These are phyloP conservation scores for Mycena pura DNA, from an alignment of 768 basidiomycete genomes.

Conservation along the genomic window DNA sequence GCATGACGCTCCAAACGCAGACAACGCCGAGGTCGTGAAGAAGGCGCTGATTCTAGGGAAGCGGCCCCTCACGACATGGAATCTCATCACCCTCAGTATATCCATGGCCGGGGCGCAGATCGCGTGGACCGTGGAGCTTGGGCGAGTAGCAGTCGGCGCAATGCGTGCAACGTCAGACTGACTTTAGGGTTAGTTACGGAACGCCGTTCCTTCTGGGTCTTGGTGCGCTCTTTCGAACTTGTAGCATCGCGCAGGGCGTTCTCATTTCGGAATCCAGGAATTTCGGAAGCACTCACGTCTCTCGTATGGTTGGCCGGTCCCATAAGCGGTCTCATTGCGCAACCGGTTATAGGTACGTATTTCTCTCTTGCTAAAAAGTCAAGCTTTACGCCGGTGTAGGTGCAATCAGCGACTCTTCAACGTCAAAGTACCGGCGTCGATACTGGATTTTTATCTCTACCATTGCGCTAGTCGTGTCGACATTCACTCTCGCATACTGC, in stretches of 20 bases:
- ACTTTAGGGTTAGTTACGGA: conserved; percentile 71
- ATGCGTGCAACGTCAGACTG: conserved; percentile 5
- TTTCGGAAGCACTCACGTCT: conserved; percentile 90
- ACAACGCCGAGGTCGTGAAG: conserved; percentile 17
- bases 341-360: conserved; percentile 95
- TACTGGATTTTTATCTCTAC: conserved; percentile 96
- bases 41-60: conserved; percentile 22
- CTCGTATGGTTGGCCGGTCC: conserved; percentile 97
- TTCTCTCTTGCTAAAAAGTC: conserved; percentile 1
- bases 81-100: conserved; percentile 82
- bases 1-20: conserved; percentile 8
- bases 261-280: conserved; percentile 49
- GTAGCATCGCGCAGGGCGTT: not conserved
- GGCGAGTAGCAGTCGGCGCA: conserved; percentile 55
- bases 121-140: conserved; percentile 94
- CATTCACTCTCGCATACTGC: conserved; percentile 84
- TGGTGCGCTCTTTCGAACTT: conserved; percentile 33
- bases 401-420: conserved; percentile 93
- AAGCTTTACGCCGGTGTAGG: conserved; percentile 50
- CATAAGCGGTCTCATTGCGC: conserved; percentile 92
- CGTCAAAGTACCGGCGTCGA: conserved; percentile 87
- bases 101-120: conserved; percentile 96
- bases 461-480: conserved; percentile 76
- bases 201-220: conserved; percentile 85
- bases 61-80: conserved; percentile 62